Evolutionary conservation across 139 green algal genomes (phyloP).

Genomic region (Tetradesmus lagerheimii): DNA sequence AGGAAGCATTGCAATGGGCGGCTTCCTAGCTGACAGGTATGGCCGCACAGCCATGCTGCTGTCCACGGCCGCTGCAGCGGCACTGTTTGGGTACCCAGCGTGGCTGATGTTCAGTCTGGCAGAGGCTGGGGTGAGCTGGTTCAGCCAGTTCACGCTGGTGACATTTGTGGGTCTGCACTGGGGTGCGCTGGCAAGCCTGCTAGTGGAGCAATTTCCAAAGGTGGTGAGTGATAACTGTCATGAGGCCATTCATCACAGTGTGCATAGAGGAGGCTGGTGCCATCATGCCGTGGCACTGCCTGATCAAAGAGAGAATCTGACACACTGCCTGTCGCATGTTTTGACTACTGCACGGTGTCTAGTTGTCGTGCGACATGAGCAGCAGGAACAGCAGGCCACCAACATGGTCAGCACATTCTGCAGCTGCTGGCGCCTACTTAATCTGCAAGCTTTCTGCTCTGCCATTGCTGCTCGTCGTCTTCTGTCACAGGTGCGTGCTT

Average conservation of each 20-base stretch:
- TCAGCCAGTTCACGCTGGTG: slow-evolving; percentile 27
- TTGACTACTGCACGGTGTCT: too few relatives aligned
- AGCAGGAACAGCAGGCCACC: neutral
- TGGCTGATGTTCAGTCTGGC: slow-evolving; percentile 42
- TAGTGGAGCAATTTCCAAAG: slow-evolving; percentile 21
- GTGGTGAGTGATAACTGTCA: slow-evolving; percentile 11
- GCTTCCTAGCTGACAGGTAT: slow-evolving; percentile 39
- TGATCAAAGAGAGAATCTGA: too few relatives aligned
- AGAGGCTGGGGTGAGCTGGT: neutral
- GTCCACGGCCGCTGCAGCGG: neutral
- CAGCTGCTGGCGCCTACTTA: neutral
- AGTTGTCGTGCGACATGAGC: too few relatives aligned
- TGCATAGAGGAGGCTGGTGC: too few relatives aligned
- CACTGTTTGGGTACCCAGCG: slow-evolving; percentile 13
- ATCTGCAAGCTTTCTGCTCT: neutral
- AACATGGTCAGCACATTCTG: too few relatives aligned
- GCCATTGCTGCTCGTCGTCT: neutral
- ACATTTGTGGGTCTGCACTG: slow-evolving; percentile 21
- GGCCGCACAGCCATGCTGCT: slow-evolving; percentile 26
- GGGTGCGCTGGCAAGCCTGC: neutral
- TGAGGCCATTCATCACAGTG: neutral
- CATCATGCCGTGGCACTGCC: too few relatives aligned
- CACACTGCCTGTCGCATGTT: neutral
- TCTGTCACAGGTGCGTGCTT: slow-evolving; percentile 24
- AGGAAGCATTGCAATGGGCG: slow-evolving; percentile 24